Conservation (phyloP, 495 filamentous ascomycete genomes). For the Lepidopterella palustris region DNA sequence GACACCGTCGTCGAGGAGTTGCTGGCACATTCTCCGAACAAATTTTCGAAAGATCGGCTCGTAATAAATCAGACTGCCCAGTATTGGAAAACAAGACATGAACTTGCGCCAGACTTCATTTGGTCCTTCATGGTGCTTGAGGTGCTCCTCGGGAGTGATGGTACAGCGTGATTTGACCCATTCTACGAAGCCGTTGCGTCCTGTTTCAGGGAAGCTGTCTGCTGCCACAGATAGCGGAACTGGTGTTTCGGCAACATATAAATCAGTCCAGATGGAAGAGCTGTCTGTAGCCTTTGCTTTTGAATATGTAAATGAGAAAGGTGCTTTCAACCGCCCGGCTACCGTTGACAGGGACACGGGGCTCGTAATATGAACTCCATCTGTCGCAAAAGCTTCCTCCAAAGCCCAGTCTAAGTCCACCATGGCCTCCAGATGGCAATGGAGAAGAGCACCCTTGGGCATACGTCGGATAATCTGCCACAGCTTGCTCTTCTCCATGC, state of each 20-base stretch:
- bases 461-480: slow-evolving; percentile 79
- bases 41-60: slow-evolving; percentile 84
- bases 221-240: slow-evolving; percentile 60
- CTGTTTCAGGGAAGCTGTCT: slow-evolving; percentile 62
- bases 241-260: slow-evolving; percentile 51
- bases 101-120: slow-evolving; percentile 79
- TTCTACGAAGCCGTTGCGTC: slow-evolving; percentile 60
- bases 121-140: slow-evolving; percentile 74
- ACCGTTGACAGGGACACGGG: slow-evolving; percentile 45
- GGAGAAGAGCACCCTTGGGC: slow-evolving; percentile 87
- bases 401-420: slow-evolving; percentile 77
- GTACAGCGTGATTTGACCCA: slow-evolving; percentile 75
- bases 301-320: slow-evolving; percentile 52
- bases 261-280: slow-evolving; percentile 53
- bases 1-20: slow-evolving; percentile 69
- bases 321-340: slow-evolving; percentile 42
- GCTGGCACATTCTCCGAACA: slow-evolving; percentile 57
- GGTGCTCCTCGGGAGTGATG: slow-evolving; percentile 61
- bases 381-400: slow-evolving; percentile 59
- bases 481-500: slow-evolving; percentile 73
- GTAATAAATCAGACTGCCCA: slow-evolving; percentile 72
- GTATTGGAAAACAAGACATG: slow-evolving; percentile 57
- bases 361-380: slow-evolving; percentile 65
- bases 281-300: slow-evolving; percentile 25
- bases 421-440: slow-evolving; percentile 86